Conservation (phyloP, 208 protist genomes). For the Crithidia bombi region DNA sequence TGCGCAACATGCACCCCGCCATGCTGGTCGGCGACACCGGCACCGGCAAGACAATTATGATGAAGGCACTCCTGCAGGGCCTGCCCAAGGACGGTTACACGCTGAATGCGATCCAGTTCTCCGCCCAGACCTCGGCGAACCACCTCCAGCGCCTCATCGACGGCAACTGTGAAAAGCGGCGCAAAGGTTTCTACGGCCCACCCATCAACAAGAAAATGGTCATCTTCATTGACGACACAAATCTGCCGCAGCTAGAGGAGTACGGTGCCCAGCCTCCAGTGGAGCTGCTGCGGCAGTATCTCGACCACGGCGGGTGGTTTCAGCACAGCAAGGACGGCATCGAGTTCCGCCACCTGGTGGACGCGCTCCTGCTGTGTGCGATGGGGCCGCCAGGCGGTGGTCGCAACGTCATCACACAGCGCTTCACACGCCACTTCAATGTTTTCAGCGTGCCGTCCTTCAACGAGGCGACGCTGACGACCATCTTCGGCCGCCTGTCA, state of each 20-base stretch:
- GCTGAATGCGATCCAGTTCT: conserved; percentile 95
- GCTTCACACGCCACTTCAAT: conserved; percentile 97
- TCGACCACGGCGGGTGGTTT: conserved; percentile 97
- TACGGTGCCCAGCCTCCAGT: conserved; percentile 97
- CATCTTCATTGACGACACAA: conserved; percentile 97
- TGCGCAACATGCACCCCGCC: conserved; percentile 77
- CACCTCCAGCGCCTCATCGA: conserved; percentile 96
- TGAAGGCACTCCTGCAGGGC: conserved; percentile 87
- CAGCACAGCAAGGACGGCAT: conserved; percentile 93
- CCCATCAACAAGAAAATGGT: conserved; percentile 94
- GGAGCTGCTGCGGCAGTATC: conserved; percentile 96
- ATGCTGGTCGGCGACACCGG: conserved; percentile 95
- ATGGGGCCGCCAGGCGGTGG: conserved; percentile 97
- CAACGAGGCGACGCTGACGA: conserved; percentile 87
- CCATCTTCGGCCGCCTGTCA: conserved; percentile 93
- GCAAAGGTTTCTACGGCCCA: conserved; percentile 96
- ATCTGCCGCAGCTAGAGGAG: conserved; percentile 95
- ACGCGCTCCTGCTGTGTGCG: conserved; percentile 92
- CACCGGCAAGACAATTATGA: conserved; percentile 96
- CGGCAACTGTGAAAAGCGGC: conserved; percentile 93
- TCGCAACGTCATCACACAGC: conserved; percentile 93
- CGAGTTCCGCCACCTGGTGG: conserved; percentile 88
- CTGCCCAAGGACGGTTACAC: conserved; percentile 84
- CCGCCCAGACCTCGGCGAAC: conserved; percentile 92
- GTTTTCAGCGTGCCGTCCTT: conserved; percentile 91